Base-by-base conservation (phyloP, 148 eudicot genomes). In the Spergularia bocconei region DNA sequence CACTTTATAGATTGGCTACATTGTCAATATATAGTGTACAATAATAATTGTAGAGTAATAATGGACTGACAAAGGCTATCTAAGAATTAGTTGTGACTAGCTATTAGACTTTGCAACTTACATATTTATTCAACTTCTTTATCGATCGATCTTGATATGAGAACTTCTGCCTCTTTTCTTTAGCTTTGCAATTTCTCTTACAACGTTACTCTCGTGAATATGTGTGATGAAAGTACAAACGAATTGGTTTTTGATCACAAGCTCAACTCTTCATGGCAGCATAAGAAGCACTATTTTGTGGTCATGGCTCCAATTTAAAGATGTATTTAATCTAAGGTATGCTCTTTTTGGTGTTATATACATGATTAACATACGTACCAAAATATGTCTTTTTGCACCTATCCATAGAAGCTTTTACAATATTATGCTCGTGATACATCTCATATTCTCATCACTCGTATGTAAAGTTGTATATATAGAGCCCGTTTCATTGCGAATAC, bases 31-130 rank as follows among this genome's bases (percentile, higher is more conserved):
- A 44, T 67, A 67, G 70, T 11, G 47, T 51, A 23, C 59, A 23
- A 69, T 69, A 29, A 29, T 29, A 29, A 52, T 14, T 41, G 47
- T 62, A 67, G 59, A 66, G 58, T 66, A 78, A 71, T 78, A 63
- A 78, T 72, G 69, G 70, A 78, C 81, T 78, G 77, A 72, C 77
- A 72, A 78, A 73, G 52, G 68, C 76, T 69, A 69, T 25, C 72
- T 69, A 69, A 21, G 53, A 53, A 69, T 53, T 52, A 12, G 72
- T 69, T 33, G 29, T 51, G 58, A 69, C 47, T 69, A 69, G 41
- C 72, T 53, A 17, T 66, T 66, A 69, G 13, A 53, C 44, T 69
- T 25, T 53, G 54, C n/a, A 21, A 69, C 44, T 51, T 25, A 53
- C 21, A 25, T 48, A 51, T 50, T 48, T 68, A 48, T 68, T 60